Evolutionary conservation across 805 yeast genomes (phyloP), one percentile per base, ranked within the genome.

Genomic region (Ogataea methanolica): DNA sequence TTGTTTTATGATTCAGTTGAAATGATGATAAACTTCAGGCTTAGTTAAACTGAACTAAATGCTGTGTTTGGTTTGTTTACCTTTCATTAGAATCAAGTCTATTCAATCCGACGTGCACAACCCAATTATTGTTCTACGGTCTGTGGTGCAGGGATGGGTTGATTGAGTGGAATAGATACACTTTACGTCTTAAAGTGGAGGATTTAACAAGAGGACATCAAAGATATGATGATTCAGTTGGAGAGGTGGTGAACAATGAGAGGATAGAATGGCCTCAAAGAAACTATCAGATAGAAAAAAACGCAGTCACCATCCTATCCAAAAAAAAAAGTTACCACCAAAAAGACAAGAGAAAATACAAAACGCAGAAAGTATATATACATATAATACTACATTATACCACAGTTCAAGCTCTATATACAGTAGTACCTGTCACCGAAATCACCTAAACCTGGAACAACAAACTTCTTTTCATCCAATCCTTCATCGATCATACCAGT

Each of bases 401-500:
- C 31, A 26, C 31, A 26, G 9, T 26, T 26, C 11, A 9, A 6
- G 3, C 36, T 31, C 42, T 75, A 91, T 53, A 88, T 80, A 72
- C 96, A 88, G 73, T 92, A 94, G 72, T 94, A 94, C 70, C 98
- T 79, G 72, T 94, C 98, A 62, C 99, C 99, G 62, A 94, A 94
- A 65, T 94, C 99, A 62, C 99, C 99, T 56, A 94, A 75, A 41
- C 99, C 99, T 33, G 99, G 99, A 42, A 81, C 81, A 57, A 94
- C 86, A 68, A 83, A 90, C 69, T 85, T 87, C 63, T 83, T 74
- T 47, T 83, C 96, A 62, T 92, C 90, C 62, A 94, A 75, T 47
- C 86, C 85, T 60, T 84, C 82, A 66, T 94, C 99, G 56, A 94
- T 75, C 55, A 90, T 91, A 51, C 99, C 99, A 33, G 98, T 91